phyloP scores from a whole-genome alignment of 371 early-diverging fungal species.

The Lichtheimia corymbifera region DNA sequence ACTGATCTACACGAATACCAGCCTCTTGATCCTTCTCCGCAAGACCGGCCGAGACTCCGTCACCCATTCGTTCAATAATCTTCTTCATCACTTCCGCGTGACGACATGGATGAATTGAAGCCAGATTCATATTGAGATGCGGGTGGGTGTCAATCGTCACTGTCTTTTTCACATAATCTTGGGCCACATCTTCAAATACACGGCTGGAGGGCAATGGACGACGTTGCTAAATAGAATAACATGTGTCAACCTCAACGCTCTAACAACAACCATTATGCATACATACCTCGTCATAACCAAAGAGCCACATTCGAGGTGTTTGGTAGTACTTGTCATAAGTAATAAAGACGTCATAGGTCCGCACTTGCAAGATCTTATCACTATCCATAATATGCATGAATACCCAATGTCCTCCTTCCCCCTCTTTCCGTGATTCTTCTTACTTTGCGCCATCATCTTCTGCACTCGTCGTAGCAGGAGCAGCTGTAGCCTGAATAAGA shows the following conservation, averaged over 20 bases:
- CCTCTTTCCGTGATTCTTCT: too few species aligned
- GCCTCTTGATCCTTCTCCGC: slow-evolving; percentile 21
- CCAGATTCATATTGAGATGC: slow-evolving; percentile 80
- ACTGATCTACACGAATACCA: slow-evolving; percentile 90
- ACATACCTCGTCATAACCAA: slow-evolving; percentile 88
- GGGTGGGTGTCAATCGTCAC: slow-evolving; percentile 97
- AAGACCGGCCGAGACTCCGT: slow-evolving; percentile 34
- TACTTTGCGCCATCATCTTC: neutral
- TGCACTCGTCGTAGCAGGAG: neutral
- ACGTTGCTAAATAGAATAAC: slow-evolving; percentile 49
- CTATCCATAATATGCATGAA: slow-evolving; percentile 22
- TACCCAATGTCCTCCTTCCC: too few species aligned
- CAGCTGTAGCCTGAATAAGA: slow-evolving; percentile 3
- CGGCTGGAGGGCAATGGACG: slow-evolving; percentile 82
- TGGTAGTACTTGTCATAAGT: slow-evolving; percentile 99
- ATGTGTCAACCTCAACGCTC: neutral
- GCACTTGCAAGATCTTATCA: slow-evolving; percentile 89
- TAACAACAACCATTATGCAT: neutral
- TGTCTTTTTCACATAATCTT: slow-evolving; percentile 97
- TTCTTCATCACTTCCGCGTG: slow-evolving; percentile 98
- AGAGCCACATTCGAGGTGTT: slow-evolving; percentile 95
- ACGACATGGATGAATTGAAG: slow-evolving; percentile 96
- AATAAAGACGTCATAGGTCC: slow-evolving; percentile 96
- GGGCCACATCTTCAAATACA: slow-evolving; percentile 95
- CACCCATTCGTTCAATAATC: slow-evolving; percentile 82